Evolutionary conservation across 768 basidiomycete genomes (phyloP), one percentile per base, ranked within the genome.

Genomic region (Gloeopeniophorella convolvens): DNA sequence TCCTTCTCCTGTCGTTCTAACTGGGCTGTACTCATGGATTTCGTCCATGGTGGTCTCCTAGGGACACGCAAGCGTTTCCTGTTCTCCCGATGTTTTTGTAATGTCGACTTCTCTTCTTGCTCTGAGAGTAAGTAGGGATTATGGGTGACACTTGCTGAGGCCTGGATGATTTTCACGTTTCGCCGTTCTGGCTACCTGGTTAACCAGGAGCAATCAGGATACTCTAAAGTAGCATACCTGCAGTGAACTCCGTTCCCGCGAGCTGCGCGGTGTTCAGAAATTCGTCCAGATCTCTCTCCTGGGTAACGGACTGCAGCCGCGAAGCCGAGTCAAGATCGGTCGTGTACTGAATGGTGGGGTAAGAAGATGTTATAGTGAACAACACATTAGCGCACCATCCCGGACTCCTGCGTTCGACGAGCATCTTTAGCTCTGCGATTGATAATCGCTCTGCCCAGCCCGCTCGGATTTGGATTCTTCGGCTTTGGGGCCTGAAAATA

Each of bases 221-320:
- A 27, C 34, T 15, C 3, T 36, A 27, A 24, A 21, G 9, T 43
- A 30, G 16, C 35, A 26, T 21, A 95, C 94, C 95, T 30, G 95
- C 95, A 15, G 91, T 89, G 63, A 99, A 99, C 60, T 99, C 91
- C 10, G 88, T 88, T 43, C 87, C 95, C 12, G 96, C 96, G 47
- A 99, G 72, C 60, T 92, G 88, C 9, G 96, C 96, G 11, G 90
- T 96, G 62, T 81, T 94, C 48, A 99, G 68, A 65, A 99, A 99
- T 67, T 94, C 95, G 58, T 97, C 93, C 16, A 99, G 73, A 71
- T 97, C 93, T 48, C 82, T 73, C 69, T 99, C 95, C 68, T 98
- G 94, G 0, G 96, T 99, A 18, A 99, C 83, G 0, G 95, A 97
- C 63, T 84, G 80, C 31, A 99, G 75, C 28, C 82, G 82, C 45